Evolutionary conservation across 805 yeast species (phyloP).

Genomic region (Kodamaea hsintzibuensis): DNA sequence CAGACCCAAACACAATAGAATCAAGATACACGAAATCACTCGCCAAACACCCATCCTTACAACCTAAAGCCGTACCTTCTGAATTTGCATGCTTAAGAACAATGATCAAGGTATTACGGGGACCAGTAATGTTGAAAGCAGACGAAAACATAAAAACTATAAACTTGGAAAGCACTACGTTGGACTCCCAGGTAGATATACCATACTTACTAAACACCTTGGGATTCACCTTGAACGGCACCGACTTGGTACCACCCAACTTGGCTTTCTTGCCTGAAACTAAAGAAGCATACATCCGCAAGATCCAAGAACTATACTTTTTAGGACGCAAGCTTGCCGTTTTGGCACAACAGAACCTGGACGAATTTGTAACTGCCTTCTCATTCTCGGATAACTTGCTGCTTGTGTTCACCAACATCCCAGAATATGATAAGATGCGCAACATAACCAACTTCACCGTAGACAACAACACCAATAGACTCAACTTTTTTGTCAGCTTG

Average conservation of each 20-base stretch:
- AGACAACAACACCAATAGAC: constrained; percentile 19
- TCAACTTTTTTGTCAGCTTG: constrained; percentile 30
- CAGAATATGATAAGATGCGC: constrained; percentile 39
- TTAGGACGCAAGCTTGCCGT: constrained; percentile 21
- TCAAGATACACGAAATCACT: constrained; percentile 16
- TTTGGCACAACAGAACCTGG: constrained; percentile 10
- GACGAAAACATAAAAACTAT: constrained; percentile 56
- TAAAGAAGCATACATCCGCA: constrained; percentile 55
- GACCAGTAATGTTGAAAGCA: constrained; percentile 55
- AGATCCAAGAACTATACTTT: constrained; percentile 53
- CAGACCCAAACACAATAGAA: constrained; percentile 51
- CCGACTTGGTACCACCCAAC: constrained; percentile 52
- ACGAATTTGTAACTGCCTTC: constrained; percentile 25
- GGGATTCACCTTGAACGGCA: constrained; percentile 38
- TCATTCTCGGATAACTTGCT: constrained; percentile 37
- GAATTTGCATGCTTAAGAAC: constrained; percentile 61
- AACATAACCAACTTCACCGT: constrained; percentile 25
- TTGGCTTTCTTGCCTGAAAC: constrained; percentile 25
- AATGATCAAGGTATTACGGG: constrained; percentile 61
- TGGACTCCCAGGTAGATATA: constrained; percentile 61
- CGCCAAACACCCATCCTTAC: constrained; percentile 24
- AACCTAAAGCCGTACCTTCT: constrained; percentile 45
- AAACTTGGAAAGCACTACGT: constrained; percentile 46
- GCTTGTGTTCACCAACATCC: constrained; percentile 32
- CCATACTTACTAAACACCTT: constrained; percentile 49